Percentiles rank a stretch among this genome's conserved stretches.
Conservation (phyloP, 257 asterid species). For the Pogostemon cablin region DNA sequence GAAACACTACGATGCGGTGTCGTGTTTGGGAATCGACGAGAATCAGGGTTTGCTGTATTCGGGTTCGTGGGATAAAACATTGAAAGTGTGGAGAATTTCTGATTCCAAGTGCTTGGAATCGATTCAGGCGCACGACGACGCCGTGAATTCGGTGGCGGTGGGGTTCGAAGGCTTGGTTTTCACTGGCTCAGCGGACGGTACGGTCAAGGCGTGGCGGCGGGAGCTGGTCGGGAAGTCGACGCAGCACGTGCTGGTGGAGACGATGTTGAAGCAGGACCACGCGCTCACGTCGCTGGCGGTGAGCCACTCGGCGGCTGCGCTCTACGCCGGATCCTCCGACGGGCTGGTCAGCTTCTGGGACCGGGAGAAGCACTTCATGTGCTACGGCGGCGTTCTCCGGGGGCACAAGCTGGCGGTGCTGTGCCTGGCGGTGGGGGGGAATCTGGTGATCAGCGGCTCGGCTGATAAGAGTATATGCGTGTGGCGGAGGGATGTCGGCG, state of each 20-base stretch:
- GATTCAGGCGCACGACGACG: constrained; percentile 72
- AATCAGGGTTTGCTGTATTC: constrained; percentile 67
- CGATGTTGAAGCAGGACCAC: constrained; percentile 61
- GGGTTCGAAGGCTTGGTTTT: constrained; percentile 68
- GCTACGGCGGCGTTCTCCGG: constrained; percentile 74
- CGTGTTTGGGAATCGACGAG: constrained; percentile 63
- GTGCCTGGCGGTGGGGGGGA: constrained; percentile 70
- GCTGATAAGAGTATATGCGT: constrained; percentile 85
- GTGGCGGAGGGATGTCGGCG: constrained; percentile 84
- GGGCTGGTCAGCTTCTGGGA: constrained; percentile 92
- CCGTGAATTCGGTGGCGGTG: constrained; percentile 66
- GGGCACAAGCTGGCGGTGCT: constrained; percentile 93
- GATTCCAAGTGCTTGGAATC: constrained; percentile 86
- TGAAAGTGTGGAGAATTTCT: constrained; percentile 85
- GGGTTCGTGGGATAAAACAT: constrained; percentile 89
- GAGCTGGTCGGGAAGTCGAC: constrained; percentile 55
- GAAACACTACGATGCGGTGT: constrained; percentile 79
- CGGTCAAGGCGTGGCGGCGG: constrained; percentile 89
- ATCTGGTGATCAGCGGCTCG: constrained; percentile 78
- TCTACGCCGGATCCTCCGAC: constrained; percentile 87
- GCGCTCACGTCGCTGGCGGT: constrained; percentile 81
- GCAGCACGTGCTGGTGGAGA: constrained; percentile 65
- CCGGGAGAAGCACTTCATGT: constrained; percentile 54
- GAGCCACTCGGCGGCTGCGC: constrained; percentile 38
- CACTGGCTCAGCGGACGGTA: constrained; percentile 91